These are phyloP conservation scores for Mycena albidolilacea DNA, from an alignment of 768 basidiomycete genomes.

Conservation along the genomic window DNA sequence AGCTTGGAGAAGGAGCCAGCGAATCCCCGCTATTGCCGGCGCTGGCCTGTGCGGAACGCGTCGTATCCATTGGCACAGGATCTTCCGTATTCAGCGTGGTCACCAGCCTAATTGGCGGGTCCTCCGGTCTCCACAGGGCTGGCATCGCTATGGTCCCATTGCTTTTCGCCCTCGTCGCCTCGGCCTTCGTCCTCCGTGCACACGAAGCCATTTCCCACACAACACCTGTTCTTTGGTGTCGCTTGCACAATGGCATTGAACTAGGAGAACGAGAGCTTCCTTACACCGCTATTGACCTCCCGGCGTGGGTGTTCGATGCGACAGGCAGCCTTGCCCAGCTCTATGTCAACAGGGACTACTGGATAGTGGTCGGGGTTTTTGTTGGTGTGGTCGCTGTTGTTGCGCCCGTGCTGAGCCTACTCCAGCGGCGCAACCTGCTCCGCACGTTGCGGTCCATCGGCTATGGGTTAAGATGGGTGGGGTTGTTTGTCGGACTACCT, in stretches of 20 bases:
- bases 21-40: slow-evolving; percentile 13
- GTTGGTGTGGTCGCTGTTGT: background rate
- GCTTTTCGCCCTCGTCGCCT: background rate
- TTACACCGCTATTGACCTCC: background rate
- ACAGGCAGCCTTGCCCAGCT: background rate
- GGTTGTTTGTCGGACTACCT: background rate
- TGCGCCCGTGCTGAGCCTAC: background rate
- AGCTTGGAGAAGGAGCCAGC: slow-evolving; percentile 5
- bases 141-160: background rate
- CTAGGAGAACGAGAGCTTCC: background rate
- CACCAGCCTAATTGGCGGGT: background rate
- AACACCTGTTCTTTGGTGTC: background rate
- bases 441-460: background rate
- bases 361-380: background rate
- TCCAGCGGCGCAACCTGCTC: background rate
- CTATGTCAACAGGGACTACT: background rate
- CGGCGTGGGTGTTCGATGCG: background rate
- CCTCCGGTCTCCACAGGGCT: background rate
- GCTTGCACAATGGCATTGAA: background rate
- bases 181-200: background rate
- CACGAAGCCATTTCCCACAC: slow-evolving; percentile 6
- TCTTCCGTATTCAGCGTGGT: slow-evolving; percentile 2
- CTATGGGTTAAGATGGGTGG: background rate
- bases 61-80: slow-evolving; percentile 10
- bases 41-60: slow-evolving; percentile 12